Percentiles rank a stretch among this genome's conserved stretches.
These are phyloP conservation scores for Microbotryum lychnidis-dioicae DNA, from an alignment of 1,284 basidiomycete genomes.

Conservation along the genomic window DNA sequence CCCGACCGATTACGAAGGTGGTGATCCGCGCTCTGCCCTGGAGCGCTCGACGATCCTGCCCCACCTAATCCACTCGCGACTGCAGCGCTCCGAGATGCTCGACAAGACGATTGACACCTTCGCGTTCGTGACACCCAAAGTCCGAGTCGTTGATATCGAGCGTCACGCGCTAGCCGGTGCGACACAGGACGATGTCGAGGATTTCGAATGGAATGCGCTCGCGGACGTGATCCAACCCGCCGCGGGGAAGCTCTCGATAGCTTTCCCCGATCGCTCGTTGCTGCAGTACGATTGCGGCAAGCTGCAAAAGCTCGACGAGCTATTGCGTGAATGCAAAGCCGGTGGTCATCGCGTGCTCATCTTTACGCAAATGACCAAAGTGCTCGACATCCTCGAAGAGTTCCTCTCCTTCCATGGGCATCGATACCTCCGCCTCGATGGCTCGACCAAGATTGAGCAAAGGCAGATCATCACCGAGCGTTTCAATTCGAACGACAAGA, in stretches of 20 bases:
- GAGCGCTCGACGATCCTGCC: conserved; percentile 42
- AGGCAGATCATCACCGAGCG: conserved; percentile 89
- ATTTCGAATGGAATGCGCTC: conserved; percentile 36
- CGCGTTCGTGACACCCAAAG: conserved; percentile 73
- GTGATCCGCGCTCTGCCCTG: conserved; percentile 42
- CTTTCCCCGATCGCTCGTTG: conserved; percentile 82
- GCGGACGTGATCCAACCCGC: conserved; percentile 56
- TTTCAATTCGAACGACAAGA: conserved; percentile 85
- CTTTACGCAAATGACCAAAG: conserved; percentile 95
- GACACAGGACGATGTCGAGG: conserved; percentile 38
- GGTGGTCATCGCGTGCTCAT: conserved; percentile 85
- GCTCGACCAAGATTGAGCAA: conserved; percentile 91
- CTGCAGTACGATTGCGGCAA: conserved; percentile 97
- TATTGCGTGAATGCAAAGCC: conserved; percentile 74
- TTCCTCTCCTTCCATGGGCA: conserved; percentile 91
- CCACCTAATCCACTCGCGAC: conserved; percentile 56
- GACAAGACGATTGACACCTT: conserved; percentile 59
- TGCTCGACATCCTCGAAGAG: conserved; percentile 87
- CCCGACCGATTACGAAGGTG: conserved; percentile 50
- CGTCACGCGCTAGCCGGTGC: conserved; percentile 51
- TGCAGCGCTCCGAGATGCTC: conserved; percentile 53
- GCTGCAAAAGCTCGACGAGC: conserved; percentile 68
- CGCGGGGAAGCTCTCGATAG: conserved; percentile 79
- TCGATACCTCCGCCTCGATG: conserved; percentile 84
- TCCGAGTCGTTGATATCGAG: conserved; percentile 67